These are phyloP conservation scores for Jatropha curcas DNA, from an alignment of 345 rosid species.

Conservation along the genomic window DNA sequence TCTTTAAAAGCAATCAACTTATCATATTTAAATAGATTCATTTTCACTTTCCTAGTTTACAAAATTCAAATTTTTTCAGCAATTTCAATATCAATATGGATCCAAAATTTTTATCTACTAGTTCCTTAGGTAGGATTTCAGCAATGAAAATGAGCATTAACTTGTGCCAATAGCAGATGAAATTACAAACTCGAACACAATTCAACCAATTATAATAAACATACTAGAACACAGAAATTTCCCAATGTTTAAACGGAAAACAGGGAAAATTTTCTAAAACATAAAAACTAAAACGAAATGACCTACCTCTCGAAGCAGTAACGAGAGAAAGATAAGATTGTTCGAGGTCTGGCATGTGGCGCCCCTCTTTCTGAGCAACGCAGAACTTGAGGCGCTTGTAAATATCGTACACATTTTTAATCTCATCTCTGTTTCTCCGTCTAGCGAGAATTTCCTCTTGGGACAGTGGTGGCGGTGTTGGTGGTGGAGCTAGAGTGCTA, in stretches of 20 bases:
- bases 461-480: constrained; percentile 49
- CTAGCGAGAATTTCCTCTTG: constrained; percentile 66
- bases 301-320: constrained; percentile 68
- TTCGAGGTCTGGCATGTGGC: constrained; percentile 57
- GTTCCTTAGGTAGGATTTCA: neutral
- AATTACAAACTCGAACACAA: neutral
- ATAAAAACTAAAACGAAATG: neutral
- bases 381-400: constrained; percentile 72
- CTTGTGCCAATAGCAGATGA: neutral
- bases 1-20: no score
- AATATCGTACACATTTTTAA: constrained; percentile 71
- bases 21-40: no score
- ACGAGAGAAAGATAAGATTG: constrained; percentile 78
- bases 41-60: neutral
- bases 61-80: neutral
- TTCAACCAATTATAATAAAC: neutral
- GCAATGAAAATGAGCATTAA: neutral
- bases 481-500: constrained; percentile 46
- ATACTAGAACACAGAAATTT: neutral
- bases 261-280: neutral
- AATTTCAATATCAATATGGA: neutral
- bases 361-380: constrained; percentile 57
- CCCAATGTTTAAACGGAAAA: neutral
- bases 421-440: constrained; percentile 78
- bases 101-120: neutral